These are phyloP conservation scores for Solanum chmielewskii DNA, from an alignment of 257 asterid genomes.

Conservation along the genomic window DNA sequence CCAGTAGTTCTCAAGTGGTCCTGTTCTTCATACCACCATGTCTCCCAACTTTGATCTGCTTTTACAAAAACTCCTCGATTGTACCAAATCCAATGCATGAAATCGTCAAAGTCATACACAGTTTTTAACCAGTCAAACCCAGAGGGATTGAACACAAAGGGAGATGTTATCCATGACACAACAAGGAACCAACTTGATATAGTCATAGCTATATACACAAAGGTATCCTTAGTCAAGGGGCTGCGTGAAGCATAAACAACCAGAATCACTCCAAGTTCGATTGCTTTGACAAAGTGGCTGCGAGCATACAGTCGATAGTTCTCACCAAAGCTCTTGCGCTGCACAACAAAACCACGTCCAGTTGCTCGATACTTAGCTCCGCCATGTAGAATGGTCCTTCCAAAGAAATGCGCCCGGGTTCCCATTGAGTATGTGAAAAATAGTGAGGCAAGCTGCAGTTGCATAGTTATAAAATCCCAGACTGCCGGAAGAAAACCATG, in stretches of 20 bases:
- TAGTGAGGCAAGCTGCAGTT: slow-evolving; percentile 62
- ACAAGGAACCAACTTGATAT: slow-evolving; percentile 93
- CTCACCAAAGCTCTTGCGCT: slow-evolving; percentile 77
- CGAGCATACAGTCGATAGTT: slow-evolving; percentile 80
- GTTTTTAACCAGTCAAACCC: slow-evolving; percentile 97
- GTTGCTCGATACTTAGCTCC: slow-evolving; percentile 97
- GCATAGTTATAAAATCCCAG: slow-evolving; percentile 94
- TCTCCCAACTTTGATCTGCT: slow-evolving; percentile 89
- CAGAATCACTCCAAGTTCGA: slow-evolving; percentile 82
- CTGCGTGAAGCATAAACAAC: slow-evolving; percentile 67
- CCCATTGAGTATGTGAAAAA: slow-evolving; percentile 90
- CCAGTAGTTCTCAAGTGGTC: slow-evolving; percentile 90
- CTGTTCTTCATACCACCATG: slow-evolving; percentile 96
- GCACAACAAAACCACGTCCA: slow-evolving; percentile 92
- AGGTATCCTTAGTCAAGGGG: slow-evolving; percentile 27
- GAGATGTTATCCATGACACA: slow-evolving; percentile 80
- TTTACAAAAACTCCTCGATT: slow-evolving; percentile 55
- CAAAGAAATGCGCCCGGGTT: slow-evolving; percentile 83
- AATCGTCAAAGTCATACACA: slow-evolving; percentile 79
- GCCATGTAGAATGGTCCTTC: slow-evolving; percentile 86
- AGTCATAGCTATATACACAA: slow-evolving; percentile 71
- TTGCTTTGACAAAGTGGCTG: slow-evolving; percentile 93
- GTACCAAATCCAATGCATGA: slow-evolving; percentile 78
- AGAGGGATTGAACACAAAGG: slow-evolving; percentile 80
- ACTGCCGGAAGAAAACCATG: slow-evolving; percentile 74